These are phyloP conservation scores for Ascochyta rabiei DNA, from an alignment of 2,329 filamentous ascomycete genomes.

Conservation along the genomic window DNA sequence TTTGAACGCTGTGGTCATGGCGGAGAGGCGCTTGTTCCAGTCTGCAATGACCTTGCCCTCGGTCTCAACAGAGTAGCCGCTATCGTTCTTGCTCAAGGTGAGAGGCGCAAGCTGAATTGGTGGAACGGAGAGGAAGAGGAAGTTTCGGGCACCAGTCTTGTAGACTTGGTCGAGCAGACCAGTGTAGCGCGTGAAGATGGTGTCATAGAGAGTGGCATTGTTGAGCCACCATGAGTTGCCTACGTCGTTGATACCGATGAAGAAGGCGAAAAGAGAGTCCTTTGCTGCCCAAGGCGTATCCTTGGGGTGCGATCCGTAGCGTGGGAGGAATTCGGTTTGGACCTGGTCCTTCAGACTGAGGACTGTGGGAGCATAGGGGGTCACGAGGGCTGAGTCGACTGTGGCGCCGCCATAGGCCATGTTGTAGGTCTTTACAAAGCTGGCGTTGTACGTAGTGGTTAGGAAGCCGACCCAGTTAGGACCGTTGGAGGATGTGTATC, in stretches of 20 bases:
- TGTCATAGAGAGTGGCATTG: constrained; percentile 42
- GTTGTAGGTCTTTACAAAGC: constrained; percentile 58
- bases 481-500: constrained; percentile 51
- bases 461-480: constrained; percentile 63
- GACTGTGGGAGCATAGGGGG: constrained; percentile 57
- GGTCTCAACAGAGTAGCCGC: constrained; percentile 33
- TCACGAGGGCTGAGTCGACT: constrained; percentile 51
- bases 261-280: constrained; percentile 58
- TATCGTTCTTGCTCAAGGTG: constrained; percentile 48
- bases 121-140: constrained; percentile 55
- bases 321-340: constrained; percentile 50
- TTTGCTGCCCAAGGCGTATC: constrained; percentile 52
- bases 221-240: constrained; percentile 55
- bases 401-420: constrained; percentile 57
- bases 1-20: constrained; percentile 52
- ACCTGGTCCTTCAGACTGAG: constrained; percentile 61
- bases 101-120: constrained; percentile 61
- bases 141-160: constrained; percentile 55
- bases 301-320: constrained; percentile 44
- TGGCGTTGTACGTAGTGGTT: constrained; percentile 47
- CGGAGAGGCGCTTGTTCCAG: constrained; percentile 58
- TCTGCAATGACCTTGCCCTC: constrained; percentile 54
- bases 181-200: constrained; percentile 48
- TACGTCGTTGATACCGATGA: constrained; percentile 64
- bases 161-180: constrained; percentile 51